These are phyloP conservation scores for Argentina anserina DNA, from an alignment of 306 rosid genomes.

Conservation along the genomic window DNA sequence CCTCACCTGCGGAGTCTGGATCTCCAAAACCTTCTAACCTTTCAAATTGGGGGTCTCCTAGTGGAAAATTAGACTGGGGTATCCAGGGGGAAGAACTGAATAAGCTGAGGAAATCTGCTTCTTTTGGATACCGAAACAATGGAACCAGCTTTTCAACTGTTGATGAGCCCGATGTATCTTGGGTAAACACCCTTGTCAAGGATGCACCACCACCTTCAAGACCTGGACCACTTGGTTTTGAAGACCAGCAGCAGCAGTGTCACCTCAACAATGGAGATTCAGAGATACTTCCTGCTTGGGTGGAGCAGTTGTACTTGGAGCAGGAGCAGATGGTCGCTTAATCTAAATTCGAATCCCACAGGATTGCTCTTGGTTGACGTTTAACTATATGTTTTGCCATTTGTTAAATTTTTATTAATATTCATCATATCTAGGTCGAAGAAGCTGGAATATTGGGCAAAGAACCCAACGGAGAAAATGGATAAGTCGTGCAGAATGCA, in stretches of 20 bases:
- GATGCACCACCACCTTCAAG: conserved; percentile 43
- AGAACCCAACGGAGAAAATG: conserved; percentile 10
- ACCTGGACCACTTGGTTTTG: conserved; percentile 28
- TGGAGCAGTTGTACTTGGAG: conserved; percentile 66
- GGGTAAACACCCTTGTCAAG: conserved; percentile 72
- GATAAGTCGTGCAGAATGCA: conserved; percentile 37
- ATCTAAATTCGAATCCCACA: conserved; percentile 8
- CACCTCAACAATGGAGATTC: conserved; percentile 38
- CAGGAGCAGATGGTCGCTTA: conserved; percentile 69
- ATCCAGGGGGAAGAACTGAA: conserved; percentile 55
- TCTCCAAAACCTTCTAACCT: conserved; percentile 32
- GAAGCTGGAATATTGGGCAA: conserved; percentile 23
- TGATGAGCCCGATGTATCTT: conserved; percentile 60
- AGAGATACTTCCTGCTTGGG: conserved; percentile 46
- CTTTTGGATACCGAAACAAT: conserved; percentile 52
- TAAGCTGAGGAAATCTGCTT: conserved; percentile 64
- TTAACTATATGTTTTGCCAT: conserved; percentile 33
- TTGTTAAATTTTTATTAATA: conserved; percentile 35
- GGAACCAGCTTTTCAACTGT: conserved; percentile 24
- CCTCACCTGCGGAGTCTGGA: conserved; percentile 36
- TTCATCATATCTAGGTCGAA: conserved; percentile 35
- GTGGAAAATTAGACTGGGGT: conserved; percentile 71
- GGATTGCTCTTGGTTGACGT: conserved; percentile 17
- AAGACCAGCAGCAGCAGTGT: conserved; percentile 44
- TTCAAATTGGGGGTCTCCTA: conserved; percentile 69